phyloP scores from a whole-genome alignment of 2,329 filamentous ascomycete species.

The Waltergamsia citrina region DNA sequence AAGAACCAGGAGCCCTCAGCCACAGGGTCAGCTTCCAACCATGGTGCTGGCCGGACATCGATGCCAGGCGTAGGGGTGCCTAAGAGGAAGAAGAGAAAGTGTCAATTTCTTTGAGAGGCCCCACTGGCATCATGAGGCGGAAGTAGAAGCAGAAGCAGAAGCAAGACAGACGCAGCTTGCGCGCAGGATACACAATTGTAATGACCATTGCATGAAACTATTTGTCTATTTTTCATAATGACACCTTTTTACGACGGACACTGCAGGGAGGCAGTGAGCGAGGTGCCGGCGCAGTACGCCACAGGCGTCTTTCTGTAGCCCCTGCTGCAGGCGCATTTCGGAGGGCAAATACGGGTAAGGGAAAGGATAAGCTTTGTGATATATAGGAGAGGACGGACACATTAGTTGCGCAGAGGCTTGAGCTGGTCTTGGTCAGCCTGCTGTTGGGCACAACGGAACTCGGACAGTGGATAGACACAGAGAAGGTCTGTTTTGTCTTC shows the following conservation, averaged over 20 bases:
- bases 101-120: conserved; percentile 59
- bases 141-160: conserved; percentile 3
- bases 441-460: too few species aligned
- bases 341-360: conserved; percentile 2
- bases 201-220: conserved; percentile 29
- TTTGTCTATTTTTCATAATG: conserved; percentile 7
- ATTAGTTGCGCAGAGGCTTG: neutral
- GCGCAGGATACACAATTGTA: conserved; percentile 25
- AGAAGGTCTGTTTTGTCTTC: neutral
- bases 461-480: too few species aligned
- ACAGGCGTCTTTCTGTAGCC: too few species aligned
- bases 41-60: conserved; percentile 24
- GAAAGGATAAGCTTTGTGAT: neutral
- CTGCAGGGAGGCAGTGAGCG: neutral
- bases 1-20: conserved; percentile 48
- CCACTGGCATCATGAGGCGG: conserved; percentile 4
- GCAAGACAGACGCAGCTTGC: conserved; percentile 1
- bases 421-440: neutral
- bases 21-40: conserved; percentile 22
- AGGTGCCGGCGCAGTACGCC: neutral
- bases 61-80: conserved; percentile 34
- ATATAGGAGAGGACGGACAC: neutral
- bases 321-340: conserved; percentile 2
- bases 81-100: conserved; percentile 80
- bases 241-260: conserved; percentile 1